Evolutionary conservation across 768 basidiomycete species (phyloP), one percentile per base, ranked within the genome.

Genomic region (Sarcodon sp.): DNA sequence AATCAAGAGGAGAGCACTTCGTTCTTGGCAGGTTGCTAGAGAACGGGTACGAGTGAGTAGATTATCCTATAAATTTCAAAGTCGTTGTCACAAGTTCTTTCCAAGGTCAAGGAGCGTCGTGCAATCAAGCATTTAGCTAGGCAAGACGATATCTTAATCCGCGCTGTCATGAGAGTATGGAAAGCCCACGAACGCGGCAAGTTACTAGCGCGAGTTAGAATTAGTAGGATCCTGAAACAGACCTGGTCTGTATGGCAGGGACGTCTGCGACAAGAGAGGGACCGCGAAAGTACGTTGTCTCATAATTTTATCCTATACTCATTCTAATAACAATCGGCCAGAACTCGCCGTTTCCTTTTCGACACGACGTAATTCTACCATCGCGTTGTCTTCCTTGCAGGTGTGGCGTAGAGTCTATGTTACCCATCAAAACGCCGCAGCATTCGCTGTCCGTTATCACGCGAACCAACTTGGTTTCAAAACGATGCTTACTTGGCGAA

Each of bases 131-230:
- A 80, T 55, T 48, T 76, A 10, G 65, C 66, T 43, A 69, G 78
- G 39, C 79, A 77, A 56, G 76, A 85, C 48, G 68, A 67, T 47
- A 65, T 79, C 11, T 67, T 83, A 16, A 50, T 84, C 32, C 71
- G 73, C 41, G 82, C 78, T 31, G 65, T 81, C 43, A 62, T 70
- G 55, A 68, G 77, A 43, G 72, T 84, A 3, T 83, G 83, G 83
- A 80, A 73, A 54, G 79, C 83, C 16, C 74, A 73, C 35, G 81
- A 82, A 55, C 73, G 79, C 7, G 80, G 79, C 32, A 66, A 62
- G 45, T 66, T 79, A 31, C 66, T 86, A 9, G 75, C 75, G 49
- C 69, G 73, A 43, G 74, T 79, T 34, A 71, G 67, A 46, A 60
- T 64, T 4, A 51, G 67, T 15, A 69, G 76, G 33, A 54, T 79